A percentile compares a stretch with the other conserved stretches of the same genome.
phyloP scores from a whole-genome alignment of 352 stramenopile species.

The Elongisporangium anandrum region DNA sequence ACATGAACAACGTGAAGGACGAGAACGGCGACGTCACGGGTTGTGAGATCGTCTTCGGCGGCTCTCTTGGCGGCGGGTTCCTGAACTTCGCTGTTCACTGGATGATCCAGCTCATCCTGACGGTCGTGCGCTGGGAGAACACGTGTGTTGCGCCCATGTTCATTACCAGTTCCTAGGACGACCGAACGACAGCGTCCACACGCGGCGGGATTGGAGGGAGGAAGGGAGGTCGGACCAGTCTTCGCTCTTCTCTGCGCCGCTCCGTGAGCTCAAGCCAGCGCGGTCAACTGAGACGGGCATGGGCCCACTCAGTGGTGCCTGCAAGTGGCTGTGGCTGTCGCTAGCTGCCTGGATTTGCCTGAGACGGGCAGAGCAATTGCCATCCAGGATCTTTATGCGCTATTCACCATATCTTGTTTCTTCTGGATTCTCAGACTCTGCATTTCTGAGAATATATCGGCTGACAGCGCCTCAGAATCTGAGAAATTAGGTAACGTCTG shows the following conservation, averaged over 20 bases:
- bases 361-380: not conserved
- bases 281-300: not conserved
- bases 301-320: no score
- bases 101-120: conserved; percentile 80
- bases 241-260: conserved; percentile 2
- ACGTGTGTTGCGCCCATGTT: conserved; percentile 47
- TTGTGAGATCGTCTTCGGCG: conserved; percentile 45
- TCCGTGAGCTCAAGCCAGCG: not conserved
- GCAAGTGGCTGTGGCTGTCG: not conserved
- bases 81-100: conserved; percentile 66
- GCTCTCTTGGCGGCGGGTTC: conserved; percentile 42
- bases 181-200: conserved; percentile 1
- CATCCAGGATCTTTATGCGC: not conserved
- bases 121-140: conserved; percentile 63
- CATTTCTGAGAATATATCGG: not conserved
- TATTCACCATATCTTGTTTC: not conserved
- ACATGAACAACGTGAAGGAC: conserved; percentile 23
- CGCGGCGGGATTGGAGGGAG: not conserved
- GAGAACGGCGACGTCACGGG: conserved; percentile 13
- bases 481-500: not conserved
- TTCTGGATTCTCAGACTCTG: not conserved
- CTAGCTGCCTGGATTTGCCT: not conserved
- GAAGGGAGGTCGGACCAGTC: not conserved
- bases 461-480: not conserved
- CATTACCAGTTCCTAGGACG: conserved; percentile 17